These are phyloP conservation scores for Thelephora ganbajun DNA, from an alignment of 768 basidiomycete species.

Conservation along the genomic window DNA sequence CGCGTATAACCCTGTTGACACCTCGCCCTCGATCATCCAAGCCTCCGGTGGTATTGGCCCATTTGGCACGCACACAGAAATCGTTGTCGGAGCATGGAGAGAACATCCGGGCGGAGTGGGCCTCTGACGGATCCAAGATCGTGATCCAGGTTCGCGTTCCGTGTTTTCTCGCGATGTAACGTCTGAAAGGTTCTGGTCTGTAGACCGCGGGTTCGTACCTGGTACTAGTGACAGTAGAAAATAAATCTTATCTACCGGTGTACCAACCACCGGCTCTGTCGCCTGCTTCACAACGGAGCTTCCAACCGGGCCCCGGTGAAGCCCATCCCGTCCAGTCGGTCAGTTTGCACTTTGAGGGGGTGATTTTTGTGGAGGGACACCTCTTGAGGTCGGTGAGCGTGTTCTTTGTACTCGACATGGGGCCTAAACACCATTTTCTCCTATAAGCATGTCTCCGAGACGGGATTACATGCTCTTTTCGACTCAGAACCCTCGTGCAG, in stretches of 20 bases:
- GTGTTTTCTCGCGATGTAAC: neutral
- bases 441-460: slow-evolving; percentile 57
- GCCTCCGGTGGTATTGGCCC: slow-evolving; percentile 62
- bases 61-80: slow-evolving; percentile 59
- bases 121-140: slow-evolving; percentile 66
- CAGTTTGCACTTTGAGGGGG: slow-evolving; percentile 63
- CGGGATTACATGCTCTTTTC: slow-evolving; percentile 59
- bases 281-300: slow-evolving; percentile 43
- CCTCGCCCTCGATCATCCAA: slow-evolving; percentile 15
- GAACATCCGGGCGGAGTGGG: slow-evolving; percentile 65
- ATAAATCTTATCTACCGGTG: slow-evolving; percentile 36
- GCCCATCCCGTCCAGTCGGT: slow-evolving; percentile 56
- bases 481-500: slow-evolving; percentile 55
- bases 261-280: slow-evolving; percentile 42
- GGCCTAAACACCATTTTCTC: slow-evolving; percentile 1
- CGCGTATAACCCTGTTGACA: slow-evolving; percentile 1
- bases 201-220: slow-evolving; percentile 76
- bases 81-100: slow-evolving; percentile 79
- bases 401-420: neutral
- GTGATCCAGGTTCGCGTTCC: slow-evolving; percentile 53
- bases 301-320: slow-evolving; percentile 73
- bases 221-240: slow-evolving; percentile 56
- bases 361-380: slow-evolving; percentile 63
- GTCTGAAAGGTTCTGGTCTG: neutral
- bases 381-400: slow-evolving; percentile 42